Evolutionary conservation across 2,329 filamentous ascomycete species (phyloP).

Genomic region (Aspergillus tamarii): DNA sequence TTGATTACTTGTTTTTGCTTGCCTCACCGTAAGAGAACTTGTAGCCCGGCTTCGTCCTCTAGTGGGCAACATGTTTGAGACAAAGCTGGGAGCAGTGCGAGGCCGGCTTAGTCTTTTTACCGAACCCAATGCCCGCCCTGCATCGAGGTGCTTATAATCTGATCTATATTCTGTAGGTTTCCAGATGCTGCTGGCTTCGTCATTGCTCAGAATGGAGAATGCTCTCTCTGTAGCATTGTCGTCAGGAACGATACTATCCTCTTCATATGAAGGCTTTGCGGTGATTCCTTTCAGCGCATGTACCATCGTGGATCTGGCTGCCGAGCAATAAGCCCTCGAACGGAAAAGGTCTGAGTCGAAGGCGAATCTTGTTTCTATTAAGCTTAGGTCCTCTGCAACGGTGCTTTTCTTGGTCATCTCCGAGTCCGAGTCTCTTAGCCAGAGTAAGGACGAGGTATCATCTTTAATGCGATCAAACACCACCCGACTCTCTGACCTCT

Average conservation of each 20-base stretch:
- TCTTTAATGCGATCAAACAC: neutral
- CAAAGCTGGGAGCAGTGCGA: neutral
- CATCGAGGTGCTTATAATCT: neutral
- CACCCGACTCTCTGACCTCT: neutral
- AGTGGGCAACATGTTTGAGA: neutral
- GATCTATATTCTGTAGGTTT: neutral
- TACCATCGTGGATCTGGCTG: neutral
- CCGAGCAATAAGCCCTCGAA: neutral
- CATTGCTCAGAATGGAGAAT: neutral
- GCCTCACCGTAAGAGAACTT: neutral
- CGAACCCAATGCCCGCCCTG: neutral
- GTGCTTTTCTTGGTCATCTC: neutral
- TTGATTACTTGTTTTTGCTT: neutral
- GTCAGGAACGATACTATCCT: neutral
- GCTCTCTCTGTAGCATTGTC: neutral
- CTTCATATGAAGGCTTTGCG: neutral
- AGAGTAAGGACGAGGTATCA: neutral
- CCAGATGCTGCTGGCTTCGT: neutral
- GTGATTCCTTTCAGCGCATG: neutral
- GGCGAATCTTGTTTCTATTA: neutral
- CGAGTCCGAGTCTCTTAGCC: neutral
- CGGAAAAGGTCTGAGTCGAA: neutral
- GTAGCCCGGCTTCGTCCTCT: neutral
- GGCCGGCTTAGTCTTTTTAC: neutral
- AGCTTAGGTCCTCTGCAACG: neutral